Conservation (phyloP, 164 flowering plant species). For the Sextonia rubra region DNA sequence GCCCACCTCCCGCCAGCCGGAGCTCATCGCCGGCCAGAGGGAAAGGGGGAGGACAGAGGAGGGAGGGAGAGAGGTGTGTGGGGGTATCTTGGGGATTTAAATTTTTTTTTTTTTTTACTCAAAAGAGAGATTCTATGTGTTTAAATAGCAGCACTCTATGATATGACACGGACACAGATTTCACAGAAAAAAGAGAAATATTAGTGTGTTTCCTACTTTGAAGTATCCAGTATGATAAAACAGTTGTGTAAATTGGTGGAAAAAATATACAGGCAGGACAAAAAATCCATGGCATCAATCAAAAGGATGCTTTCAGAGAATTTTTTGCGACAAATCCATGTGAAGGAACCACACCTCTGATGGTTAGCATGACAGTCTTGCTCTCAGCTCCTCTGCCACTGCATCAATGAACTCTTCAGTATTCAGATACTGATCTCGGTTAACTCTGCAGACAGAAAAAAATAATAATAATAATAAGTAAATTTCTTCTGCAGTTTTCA, state of each 20-base stretch:
- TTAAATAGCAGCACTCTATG: too few species aligned
- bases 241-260: too few species aligned
- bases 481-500: neutral
- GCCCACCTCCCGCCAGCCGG: slow-evolving; percentile 3
- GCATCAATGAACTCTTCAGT: slow-evolving; percentile 94
- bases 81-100: neutral
- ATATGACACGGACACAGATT: too few species aligned
- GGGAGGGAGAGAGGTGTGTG: too few species aligned
- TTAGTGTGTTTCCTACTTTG: too few species aligned
- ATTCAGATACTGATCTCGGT: slow-evolving; percentile 67
- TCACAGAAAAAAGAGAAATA: too few species aligned
- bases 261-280: neutral
- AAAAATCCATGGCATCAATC: neutral
- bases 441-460: slow-evolving; percentile 34
- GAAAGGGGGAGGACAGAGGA: too few species aligned
- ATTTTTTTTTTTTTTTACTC: neutral
- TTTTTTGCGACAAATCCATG: neutral
- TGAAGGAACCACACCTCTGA: slow-evolving; percentile 23
- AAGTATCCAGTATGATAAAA: too few species aligned
- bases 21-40: too few species aligned
- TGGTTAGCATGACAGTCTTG: slow-evolving; percentile 45
- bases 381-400: slow-evolving; percentile 74
- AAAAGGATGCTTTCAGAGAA: neutral
- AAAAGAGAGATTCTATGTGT: too few species aligned
- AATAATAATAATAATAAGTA: too few species aligned